phyloP scores from a whole-genome alignment of 148 eudicot genomes.

The Spergularia bocconei region DNA sequence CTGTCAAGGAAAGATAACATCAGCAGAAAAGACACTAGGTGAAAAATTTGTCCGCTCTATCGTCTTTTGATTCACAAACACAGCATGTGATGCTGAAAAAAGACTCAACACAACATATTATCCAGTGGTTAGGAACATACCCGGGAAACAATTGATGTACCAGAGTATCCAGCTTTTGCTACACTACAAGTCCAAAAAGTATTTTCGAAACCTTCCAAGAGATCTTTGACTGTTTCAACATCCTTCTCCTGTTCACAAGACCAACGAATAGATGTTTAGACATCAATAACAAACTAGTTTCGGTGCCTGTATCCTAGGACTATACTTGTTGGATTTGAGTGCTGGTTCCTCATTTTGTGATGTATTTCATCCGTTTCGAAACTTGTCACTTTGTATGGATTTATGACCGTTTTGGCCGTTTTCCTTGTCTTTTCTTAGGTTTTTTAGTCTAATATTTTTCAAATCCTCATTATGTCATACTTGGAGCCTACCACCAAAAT shows the following conservation, averaged over 20 bases:
- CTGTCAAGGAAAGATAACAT: slow-evolving; percentile 41
- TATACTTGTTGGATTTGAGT: too few species aligned
- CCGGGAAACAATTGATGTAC: slow-evolving; percentile 88
- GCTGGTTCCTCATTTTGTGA: too few species aligned
- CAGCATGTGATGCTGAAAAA: slow-evolving; percentile 4
- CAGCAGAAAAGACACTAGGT: not conserved
- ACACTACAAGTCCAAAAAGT: slow-evolving; percentile 91
- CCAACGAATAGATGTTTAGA: slow-evolving; percentile 5
- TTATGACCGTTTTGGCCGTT: too few species aligned
- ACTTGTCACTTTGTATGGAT: too few species aligned
- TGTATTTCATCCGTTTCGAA: too few species aligned
- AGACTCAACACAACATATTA: not conserved
- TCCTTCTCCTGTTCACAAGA: slow-evolving; percentile 66
- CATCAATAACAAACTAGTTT: not conserved
- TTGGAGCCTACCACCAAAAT: too few species aligned
- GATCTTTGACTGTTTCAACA: slow-evolving; percentile 65
- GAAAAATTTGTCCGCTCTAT: not conserved
- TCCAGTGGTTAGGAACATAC: slow-evolving; percentile 33
- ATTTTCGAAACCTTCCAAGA: slow-evolving; percentile 72
- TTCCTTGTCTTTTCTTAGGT: too few species aligned
- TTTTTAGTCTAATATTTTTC: too few species aligned
- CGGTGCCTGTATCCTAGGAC: too few species aligned
- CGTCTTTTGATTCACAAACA: not conserved
- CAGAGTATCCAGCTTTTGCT: slow-evolving; percentile 86
- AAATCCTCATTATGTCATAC: too few species aligned